Conservation (phyloP, 2,329 filamentous ascomycete species). For the Penicillium sp. region DNA sequence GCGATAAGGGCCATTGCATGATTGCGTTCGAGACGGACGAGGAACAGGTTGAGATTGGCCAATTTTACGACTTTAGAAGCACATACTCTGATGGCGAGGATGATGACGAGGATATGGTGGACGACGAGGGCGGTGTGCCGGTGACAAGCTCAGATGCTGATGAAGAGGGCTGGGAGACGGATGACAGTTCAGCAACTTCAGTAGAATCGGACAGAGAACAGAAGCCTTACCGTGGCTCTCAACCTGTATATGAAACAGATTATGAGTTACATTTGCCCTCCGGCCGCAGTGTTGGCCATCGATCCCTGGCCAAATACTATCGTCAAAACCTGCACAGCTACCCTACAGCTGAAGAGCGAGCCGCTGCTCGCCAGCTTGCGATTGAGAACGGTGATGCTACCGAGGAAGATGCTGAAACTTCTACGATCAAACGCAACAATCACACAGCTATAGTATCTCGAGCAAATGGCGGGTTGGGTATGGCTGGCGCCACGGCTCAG, state of each 20-base stretch:
- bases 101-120: conserved; percentile 50
- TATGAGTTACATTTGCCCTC: conserved; percentile 90
- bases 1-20: conserved; percentile 94
- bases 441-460: conserved; percentile 60
- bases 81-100: conserved; percentile 82
- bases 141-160: conserved; percentile 43
- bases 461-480: conserved; percentile 68
- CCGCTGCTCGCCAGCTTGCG: conserved; percentile 60
- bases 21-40: conserved; percentile 86
- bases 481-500: conserved; percentile 71
- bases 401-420: conserved; percentile 31
- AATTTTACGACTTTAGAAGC: conserved; percentile 94
- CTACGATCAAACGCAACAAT: conserved; percentile 37
- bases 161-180: conserved; percentile 92
- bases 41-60: conserved; percentile 89
- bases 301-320: conserved; percentile 82
- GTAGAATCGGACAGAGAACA: conserved; percentile 74
- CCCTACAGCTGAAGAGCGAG: conserved; percentile 72
- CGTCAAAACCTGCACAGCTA: conserved; percentile 87
- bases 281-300: conserved; percentile 83
- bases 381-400: conserved; percentile 47
- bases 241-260: conserved; percentile 84
- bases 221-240: conserved; percentile 69
- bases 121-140: conserved; percentile 60
- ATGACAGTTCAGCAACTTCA: conserved; percentile 83